Evolutionary conservation across 1,284 basidiomycete species (phyloP).

Genomic region (Inonotus hispidus): DNA sequence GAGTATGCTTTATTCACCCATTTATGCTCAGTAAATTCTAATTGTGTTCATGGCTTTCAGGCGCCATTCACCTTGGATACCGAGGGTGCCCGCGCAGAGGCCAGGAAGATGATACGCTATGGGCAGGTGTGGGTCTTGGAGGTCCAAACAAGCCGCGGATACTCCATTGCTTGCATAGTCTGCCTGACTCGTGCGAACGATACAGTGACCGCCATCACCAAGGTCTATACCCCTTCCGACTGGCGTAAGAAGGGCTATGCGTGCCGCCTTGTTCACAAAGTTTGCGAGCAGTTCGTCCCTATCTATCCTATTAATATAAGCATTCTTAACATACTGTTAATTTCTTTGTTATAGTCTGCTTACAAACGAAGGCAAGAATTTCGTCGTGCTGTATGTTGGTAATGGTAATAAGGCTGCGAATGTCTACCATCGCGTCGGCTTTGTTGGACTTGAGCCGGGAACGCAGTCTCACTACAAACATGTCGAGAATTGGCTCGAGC

Average conservation of each 20-base stretch:
- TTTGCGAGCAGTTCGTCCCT: slow-evolving; percentile 39
- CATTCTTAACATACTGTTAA: background rate
- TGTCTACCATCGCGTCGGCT: slow-evolving; percentile 60
- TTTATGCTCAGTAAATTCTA: slow-evolving; percentile 7
- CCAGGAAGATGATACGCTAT: slow-evolving; percentile 41
- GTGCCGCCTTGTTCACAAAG: slow-evolving; percentile 47
- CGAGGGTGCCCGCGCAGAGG: slow-evolving; percentile 44
- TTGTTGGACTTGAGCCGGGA: slow-evolving; percentile 39
- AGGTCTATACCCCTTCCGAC: slow-evolving; percentile 52
- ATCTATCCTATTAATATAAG: background rate
- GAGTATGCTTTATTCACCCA: slow-evolving; percentile 24
- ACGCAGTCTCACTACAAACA: slow-evolving; percentile 31
- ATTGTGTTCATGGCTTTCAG: slow-evolving; percentile 28
- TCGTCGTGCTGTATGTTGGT: slow-evolving; percentile 49
- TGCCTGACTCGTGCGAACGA: slow-evolving; percentile 53
- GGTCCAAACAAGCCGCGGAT: slow-evolving; percentile 23
- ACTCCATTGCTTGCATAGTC: slow-evolving; percentile 56
- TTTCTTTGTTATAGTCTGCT: slow-evolving; percentile 27
- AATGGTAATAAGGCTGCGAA: slow-evolving; percentile 47
- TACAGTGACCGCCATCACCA: slow-evolving; percentile 53
- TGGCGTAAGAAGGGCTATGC: slow-evolving; percentile 51
- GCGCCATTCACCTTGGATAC: slow-evolving; percentile 46
- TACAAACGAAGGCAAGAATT: slow-evolving; percentile 30
- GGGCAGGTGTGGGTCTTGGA: slow-evolving; percentile 56
- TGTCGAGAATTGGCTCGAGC: slow-evolving; percentile 53